These are phyloP conservation scores for Fusarium setosum DNA, from an alignment of 2,329 filamentous ascomycete species.

Conservation along the genomic window DNA sequence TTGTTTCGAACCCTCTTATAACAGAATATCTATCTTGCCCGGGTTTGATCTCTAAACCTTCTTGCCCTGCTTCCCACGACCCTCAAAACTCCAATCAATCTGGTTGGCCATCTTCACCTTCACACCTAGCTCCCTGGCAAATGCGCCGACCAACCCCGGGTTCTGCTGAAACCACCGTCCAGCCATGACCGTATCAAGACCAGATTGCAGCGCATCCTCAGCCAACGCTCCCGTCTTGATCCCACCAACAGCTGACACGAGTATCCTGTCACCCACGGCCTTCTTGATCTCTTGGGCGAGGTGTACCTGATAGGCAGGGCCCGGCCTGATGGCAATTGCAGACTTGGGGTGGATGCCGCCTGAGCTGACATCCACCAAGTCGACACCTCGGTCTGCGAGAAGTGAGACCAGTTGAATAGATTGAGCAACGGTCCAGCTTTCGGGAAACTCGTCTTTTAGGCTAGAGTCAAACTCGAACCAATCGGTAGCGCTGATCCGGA, in stretches of 20 bases:
- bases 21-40: too few species aligned
- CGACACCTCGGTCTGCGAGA: constrained; percentile 74
- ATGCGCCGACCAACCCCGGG: constrained; percentile 64
- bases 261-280: constrained; percentile 70
- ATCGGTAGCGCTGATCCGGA: constrained; percentile 78
- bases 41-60: too few species aligned
- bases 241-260: constrained; percentile 59
- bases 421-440: constrained; percentile 76
- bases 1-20: too few species aligned
- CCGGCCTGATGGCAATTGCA: constrained; percentile 60
- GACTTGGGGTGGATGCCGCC: constrained; percentile 72
- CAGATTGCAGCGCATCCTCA: constrained; percentile 58
- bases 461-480: constrained; percentile 73
- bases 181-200: constrained; percentile 60
- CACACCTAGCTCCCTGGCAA: constrained; percentile 63
- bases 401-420: constrained; percentile 71
- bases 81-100: constrained; percentile 65
- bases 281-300: constrained; percentile 78
- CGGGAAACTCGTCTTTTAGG: constrained; percentile 50
- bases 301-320: constrained; percentile 72
- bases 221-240: constrained; percentile 58
- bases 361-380: constrained; percentile 78
- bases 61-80: constrained; percentile 30
- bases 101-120: constrained; percentile 61
- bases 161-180: constrained; percentile 69